Evolutionary conservation across 2,329 filamentous ascomycete genomes (phyloP).

Genomic region (Paecilomyces fulvus): DNA sequence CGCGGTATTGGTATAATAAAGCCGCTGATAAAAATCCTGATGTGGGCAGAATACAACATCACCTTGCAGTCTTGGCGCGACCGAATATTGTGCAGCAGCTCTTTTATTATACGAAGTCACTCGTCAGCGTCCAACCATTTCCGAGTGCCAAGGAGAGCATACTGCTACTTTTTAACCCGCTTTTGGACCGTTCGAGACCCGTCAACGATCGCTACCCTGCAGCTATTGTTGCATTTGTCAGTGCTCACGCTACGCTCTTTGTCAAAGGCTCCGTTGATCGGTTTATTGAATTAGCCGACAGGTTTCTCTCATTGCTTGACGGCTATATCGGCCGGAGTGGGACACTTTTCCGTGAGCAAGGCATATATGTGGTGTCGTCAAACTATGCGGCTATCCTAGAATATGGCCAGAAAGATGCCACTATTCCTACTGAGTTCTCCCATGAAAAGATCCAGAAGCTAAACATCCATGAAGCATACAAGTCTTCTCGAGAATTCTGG

Average conservation of each 20-base stretch:
- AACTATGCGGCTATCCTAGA: constrained; percentile 50
- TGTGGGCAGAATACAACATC: constrained; percentile 76
- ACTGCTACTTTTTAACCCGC: constrained; percentile 45
- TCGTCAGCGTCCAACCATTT: constrained; percentile 49
- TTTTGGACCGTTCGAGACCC: constrained; percentile 33
- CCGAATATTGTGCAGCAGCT: constrained; percentile 51
- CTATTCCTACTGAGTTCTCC: constrained; percentile 16
- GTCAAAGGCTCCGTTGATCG: constrained; percentile 22
- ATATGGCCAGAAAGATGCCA: constrained; percentile 39
- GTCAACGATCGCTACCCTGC: constrained; percentile 17
- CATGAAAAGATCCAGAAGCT: too few relatives aligned
- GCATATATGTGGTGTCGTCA: constrained; percentile 46
- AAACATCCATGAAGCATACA: too few relatives aligned
- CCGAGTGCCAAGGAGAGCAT: constrained; percentile 49
- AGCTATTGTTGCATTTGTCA: constrained; percentile 44
- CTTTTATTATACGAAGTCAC: constrained; percentile 51
- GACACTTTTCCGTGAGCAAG: constrained; percentile 44
- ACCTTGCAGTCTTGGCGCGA: constrained; percentile 61
- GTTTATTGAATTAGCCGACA: constrained; percentile 29
- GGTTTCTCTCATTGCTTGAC: constrained; percentile 40
- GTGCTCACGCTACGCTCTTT: constrained; percentile 45
- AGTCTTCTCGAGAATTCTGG: too few relatives aligned
- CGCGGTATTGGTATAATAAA: constrained; percentile 74
- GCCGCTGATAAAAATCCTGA: constrained; percentile 68
- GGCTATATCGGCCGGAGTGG: constrained; percentile 40